Conservation (phyloP, 345 rosid species). For the Anastatica hierochuntica region DNA sequence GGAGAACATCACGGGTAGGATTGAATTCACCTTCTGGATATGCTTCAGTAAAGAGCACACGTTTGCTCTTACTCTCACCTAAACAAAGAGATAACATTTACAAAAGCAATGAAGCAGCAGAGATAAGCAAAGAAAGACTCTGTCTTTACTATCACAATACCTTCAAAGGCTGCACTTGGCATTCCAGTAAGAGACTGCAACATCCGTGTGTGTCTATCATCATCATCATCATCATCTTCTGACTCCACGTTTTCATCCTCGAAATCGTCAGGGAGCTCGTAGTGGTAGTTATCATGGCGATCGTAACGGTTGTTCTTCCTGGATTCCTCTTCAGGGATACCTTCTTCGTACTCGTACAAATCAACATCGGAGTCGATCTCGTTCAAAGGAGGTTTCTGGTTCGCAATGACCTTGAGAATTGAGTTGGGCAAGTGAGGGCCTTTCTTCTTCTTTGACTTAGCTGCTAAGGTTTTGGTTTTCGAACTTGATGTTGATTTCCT, state of each 20-base stretch:
- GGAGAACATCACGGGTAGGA: constrained; percentile 73
- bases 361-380: constrained; percentile 49
- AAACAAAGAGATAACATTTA: constrained; percentile 1
- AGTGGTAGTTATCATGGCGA: constrained; percentile 56
- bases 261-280: constrained; percentile 56
- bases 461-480: constrained; percentile 24
- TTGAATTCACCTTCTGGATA: constrained; percentile 88
- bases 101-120: not conserved
- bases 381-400: constrained; percentile 34
- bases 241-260: constrained; percentile 73
- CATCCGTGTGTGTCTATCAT: constrained; percentile 64
- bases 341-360: constrained; percentile 82
- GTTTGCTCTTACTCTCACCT: constrained; percentile 55
- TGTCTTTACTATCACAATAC: constrained; percentile 28
- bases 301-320: constrained; percentile 71
- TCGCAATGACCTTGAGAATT: constrained; percentile 41
- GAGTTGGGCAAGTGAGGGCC: constrained; percentile 76
- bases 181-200: constrained; percentile 73
- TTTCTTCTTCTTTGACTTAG: constrained; percentile 17
- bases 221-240: constrained; percentile 33
- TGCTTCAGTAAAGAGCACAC: constrained; percentile 48
- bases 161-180: constrained; percentile 69
- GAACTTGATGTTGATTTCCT: constrained; percentile 7
- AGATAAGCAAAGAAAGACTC: too few species aligned
- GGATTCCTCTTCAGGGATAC: constrained; percentile 63